Evolutionary conservation across 768 basidiomycete genomes (phyloP).

Genomic region (Mycena chlorophos): DNA sequence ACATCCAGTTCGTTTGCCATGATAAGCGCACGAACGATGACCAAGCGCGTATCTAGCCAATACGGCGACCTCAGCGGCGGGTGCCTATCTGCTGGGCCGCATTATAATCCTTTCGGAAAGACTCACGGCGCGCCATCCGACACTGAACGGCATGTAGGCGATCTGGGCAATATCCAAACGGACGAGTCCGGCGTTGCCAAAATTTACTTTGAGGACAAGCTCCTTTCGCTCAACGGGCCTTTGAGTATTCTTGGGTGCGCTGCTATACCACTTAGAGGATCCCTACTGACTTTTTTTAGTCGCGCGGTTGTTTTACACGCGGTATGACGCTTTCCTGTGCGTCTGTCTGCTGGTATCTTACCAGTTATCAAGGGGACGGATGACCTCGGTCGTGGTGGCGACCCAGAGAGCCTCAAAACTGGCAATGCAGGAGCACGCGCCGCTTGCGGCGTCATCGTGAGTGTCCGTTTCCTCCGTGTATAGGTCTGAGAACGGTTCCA

Average conservation of each 20-base stretch:
- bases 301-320: conserved; percentile 77
- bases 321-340: conserved; percentile 34
- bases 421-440: conserved; percentile 75
- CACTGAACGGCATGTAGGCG: conserved; percentile 26
- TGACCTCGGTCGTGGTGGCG: conserved; percentile 71
- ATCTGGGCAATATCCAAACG: conserved; percentile 48
- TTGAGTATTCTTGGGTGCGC: conserved; percentile 69
- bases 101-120: conserved; percentile 72
- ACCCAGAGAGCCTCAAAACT: conserved; percentile 71
- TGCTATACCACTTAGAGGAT: background rate
- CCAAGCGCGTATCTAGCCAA: conserved; percentile 24
- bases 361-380: conserved; percentile 57
- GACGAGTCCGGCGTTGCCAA: conserved; percentile 57
- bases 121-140: conserved; percentile 67
- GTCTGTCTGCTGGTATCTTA: conserved; percentile 10
- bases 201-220: conserved; percentile 57
- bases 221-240: conserved; percentile 68
- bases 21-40: background rate
- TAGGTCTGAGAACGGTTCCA: background rate
- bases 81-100: conserved; percentile 67
- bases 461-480: background rate
- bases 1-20: conserved; percentile 64
- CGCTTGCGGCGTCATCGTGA: conserved; percentile 75
- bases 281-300: conserved; percentile 31
- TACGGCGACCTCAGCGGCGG: conserved; percentile 67